A percentile compares a stretch with the other conserved stretches of the same genome.
Evolutionary conservation across 2,329 filamentous ascomycete species (phyloP).

Genomic region (Alternaria metachromatica): DNA sequence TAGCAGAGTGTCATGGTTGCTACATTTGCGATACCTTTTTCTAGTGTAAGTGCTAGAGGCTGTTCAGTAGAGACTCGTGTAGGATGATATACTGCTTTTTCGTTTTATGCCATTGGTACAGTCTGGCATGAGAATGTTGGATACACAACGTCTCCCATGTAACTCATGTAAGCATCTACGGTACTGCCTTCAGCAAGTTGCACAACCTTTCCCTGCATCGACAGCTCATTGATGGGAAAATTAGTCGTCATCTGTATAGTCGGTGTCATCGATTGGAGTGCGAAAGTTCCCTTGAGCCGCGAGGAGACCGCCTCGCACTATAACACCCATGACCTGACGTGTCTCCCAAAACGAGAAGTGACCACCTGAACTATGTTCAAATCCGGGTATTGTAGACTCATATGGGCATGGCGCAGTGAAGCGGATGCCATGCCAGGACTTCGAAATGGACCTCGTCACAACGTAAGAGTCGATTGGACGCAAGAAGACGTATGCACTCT

Average conservation of each 20-base stretch:
- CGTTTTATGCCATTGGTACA: neutral
- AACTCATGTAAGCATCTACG: neutral
- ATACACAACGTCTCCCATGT: neutral
- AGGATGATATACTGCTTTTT: neutral
- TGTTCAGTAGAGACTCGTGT: neutral
- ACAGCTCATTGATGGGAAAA: slow-evolving; percentile 8
- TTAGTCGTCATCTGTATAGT: neutral
- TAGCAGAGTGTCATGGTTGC: neutral
- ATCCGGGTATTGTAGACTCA: slow-evolving; percentile 13
- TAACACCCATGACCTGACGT: slow-evolving; percentile 24
- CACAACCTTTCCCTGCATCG: neutral
- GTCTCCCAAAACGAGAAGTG: slow-evolving; percentile 8
- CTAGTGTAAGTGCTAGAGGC: neutral
- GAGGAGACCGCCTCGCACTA: slow-evolving; percentile 18
- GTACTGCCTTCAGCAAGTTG: neutral
- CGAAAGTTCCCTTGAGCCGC: slow-evolving; percentile 36
- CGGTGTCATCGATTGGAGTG: slow-evolving; percentile 14
- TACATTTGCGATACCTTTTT: neutral
- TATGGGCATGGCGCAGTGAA: slow-evolving; percentile 7
- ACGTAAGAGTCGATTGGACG: slow-evolving; percentile 13
- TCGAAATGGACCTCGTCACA: neutral
- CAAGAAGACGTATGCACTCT: slow-evolving; percentile 11
- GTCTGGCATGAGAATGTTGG: neutral
- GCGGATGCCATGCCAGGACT: neutral
- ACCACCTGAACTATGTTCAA: slow-evolving; percentile 15